A percentile compares a stretch with the other conserved stretches of the same genome.
These are phyloP conservation scores for Cladosporium halotolerans DNA, from an alignment of 2,329 filamentous ascomycete genomes.

Conservation along the genomic window DNA sequence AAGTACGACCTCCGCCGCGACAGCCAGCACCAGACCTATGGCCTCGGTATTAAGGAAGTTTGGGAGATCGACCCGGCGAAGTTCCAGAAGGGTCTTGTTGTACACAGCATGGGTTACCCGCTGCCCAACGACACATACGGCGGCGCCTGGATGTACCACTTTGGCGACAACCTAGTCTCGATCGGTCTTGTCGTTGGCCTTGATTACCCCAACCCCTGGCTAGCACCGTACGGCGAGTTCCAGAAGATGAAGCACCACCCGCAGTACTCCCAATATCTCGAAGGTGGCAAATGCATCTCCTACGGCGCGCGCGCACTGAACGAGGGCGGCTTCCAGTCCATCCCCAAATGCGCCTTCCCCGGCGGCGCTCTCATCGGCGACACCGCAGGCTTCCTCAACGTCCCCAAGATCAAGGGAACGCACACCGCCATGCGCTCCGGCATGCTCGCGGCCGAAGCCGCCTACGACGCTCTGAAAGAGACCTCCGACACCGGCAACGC, in stretches of 20 bases:
- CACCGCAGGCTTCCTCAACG: conserved; percentile 92
- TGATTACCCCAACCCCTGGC: conserved; percentile 94
- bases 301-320: conserved; percentile 88
- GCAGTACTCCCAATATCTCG: conserved; percentile 77
- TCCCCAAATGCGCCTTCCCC: conserved; percentile 93
- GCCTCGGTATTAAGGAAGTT: conserved; percentile 88
- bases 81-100: conserved; percentile 77
- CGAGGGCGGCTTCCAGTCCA: conserved; percentile 95
- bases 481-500: conserved; percentile 54
- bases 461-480: conserved; percentile 65
- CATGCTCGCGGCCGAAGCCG: conserved; percentile 90
- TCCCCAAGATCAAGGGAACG: conserved; percentile 97
- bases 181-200: conserved; percentile 87
- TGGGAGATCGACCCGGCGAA: conserved; percentile 95
- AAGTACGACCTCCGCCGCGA: conserved; percentile 87
- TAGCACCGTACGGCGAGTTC: conserved; percentile 92
- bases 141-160: conserved; percentile 99
- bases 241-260: conserved; percentile 98
- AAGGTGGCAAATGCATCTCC: conserved; percentile 94
- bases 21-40: conserved; percentile 92
- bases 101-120: conserved; percentile 90
- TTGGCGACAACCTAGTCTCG: conserved; percentile 92
- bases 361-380: conserved; percentile 94
- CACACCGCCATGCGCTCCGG: conserved; percentile 97
- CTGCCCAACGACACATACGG: conserved; percentile 85